A percentile compares a stretch with the other conserved stretches of the same genome.
Conservation (phyloP, 352 stramenopile species). For the Pythium dissimile region DNA sequence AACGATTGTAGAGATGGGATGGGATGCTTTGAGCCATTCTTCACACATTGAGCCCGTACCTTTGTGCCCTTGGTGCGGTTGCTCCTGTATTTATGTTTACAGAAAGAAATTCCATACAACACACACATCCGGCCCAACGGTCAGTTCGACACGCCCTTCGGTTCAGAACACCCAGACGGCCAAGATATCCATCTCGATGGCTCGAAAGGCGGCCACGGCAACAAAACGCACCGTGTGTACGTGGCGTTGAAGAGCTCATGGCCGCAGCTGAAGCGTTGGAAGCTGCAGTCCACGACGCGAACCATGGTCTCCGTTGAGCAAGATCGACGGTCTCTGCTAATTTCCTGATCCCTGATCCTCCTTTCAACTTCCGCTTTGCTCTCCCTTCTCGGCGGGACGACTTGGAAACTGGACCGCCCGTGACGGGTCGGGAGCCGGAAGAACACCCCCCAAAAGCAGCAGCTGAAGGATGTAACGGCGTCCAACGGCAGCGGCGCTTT, state of each 20-base stretch:
- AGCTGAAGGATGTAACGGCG: too few relatives aligned
- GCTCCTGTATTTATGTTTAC: conserved; percentile 12
- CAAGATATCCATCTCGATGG: too few relatives aligned
- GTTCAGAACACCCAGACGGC: too few relatives aligned
- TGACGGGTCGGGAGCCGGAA: not conserved
- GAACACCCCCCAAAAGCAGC: too few relatives aligned
- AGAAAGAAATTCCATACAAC: too few relatives aligned
- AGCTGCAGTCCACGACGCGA: conserved; percentile 15
- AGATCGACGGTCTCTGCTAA: not conserved
- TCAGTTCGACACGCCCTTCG: too few relatives aligned
- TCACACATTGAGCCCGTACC: conserved; percentile 6
- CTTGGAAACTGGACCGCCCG: not conserved
- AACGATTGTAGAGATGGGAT: too few relatives aligned
- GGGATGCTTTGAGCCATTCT: too few relatives aligned
- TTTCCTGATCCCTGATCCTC: too few relatives aligned
- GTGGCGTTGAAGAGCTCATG: conserved; percentile 32
- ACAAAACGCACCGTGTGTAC: conserved; percentile 26
- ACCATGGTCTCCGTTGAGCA: not conserved
- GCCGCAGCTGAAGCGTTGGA: conserved; percentile 32
- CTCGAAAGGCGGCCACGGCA: not conserved
- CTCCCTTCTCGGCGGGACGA: not conserved
- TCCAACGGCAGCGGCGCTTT: conserved; percentile 6
- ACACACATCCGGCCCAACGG: too few relatives aligned
- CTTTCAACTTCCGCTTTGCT: not conserved
- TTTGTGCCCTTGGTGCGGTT: conserved; percentile 22